Base-by-base conservation (phyloP, 305 asterid species). In the Fraxinus nigra region DNA sequence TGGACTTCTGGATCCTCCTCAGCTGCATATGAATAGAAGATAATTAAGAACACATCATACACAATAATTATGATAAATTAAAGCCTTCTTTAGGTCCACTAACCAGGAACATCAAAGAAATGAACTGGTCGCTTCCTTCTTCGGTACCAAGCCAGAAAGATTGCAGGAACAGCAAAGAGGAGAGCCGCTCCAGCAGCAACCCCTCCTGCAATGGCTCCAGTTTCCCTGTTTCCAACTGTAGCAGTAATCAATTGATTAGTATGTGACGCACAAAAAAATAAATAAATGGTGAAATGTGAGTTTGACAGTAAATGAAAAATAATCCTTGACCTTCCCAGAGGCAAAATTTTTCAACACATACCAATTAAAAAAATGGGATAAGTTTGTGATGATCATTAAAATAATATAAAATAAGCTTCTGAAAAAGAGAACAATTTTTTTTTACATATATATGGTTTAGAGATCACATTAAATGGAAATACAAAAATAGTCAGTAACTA, bases 121-220 rank as follows among this genome's bases (percentile, higher is more conserved):
- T 91, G 92, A 78, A 84, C 93, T 75, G 85, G 88, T 4, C 89
- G 91, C 82, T 86, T 88, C 88, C 86, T 90, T 80, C 93, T 85
- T 51, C 93, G 86, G 77, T 87, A 90, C 83, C 84, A 91, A 24
- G 92, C 92, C 72, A 91, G 89, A 3, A 90, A 88, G 38, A 91
- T 88, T 81, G 94, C 94, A 11, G 93, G 94, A 79, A 84, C 93
- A 75, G 93, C 94, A 86, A 91, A 91, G 26, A 91, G 89, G 84
- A 91, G 91, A 76, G 95, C 95, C n/a, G 93, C 95, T 24, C 92
- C 95, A 33, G 93, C 93, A 59, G 95, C 95, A 76, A 91, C 95
- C 75, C 92, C 93, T 79, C 95, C 95, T 70, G 95, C 95, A 80
- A 91, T 91, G 79, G 93, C 92, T 84, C 91, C 95, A 34, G 92